A percentile compares a stretch with the other conserved stretches of the same genome.
phyloP scores from a whole-genome alignment of 129 eudicot species.

The Lactuca saligna region DNA sequence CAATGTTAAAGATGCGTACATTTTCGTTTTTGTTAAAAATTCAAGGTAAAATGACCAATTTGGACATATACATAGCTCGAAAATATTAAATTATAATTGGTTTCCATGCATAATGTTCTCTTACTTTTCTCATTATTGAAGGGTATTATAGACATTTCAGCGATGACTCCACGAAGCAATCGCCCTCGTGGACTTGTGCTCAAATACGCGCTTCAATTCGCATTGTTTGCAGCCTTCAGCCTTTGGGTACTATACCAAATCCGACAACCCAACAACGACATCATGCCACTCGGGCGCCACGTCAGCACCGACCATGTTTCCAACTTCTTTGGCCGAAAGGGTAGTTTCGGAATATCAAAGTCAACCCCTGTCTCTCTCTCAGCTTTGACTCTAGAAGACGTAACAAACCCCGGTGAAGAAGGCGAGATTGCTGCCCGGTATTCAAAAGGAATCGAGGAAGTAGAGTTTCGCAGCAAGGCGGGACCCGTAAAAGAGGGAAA shows the following conservation, averaged over 20 bases:
- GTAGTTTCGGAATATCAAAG: conserved; percentile 19
- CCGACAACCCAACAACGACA: conserved; percentile 17
- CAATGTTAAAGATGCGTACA: too few relatives aligned
- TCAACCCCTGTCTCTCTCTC: conserved; percentile 18
- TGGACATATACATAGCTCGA: conserved; percentile 19
- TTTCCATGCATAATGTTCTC: neutral
- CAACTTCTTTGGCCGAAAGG: conserved; percentile 30
- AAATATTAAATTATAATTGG: neutral
- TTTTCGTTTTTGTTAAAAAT: neutral
- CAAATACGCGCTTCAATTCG: conserved; percentile 23
- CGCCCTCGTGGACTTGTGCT: conserved; percentile 12
- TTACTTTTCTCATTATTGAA: neutral
- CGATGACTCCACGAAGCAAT: conserved; percentile 34
- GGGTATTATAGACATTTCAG: neutral
- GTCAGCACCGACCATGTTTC: conserved; percentile 21
- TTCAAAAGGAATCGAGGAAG: conserved; percentile 30
- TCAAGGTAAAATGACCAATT: conserved; percentile 6
- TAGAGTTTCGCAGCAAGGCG: conserved; percentile 22
- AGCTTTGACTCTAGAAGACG: conserved; percentile 35
- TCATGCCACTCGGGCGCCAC: neutral
- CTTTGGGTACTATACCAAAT: conserved; percentile 40
- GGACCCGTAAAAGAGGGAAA: conserved; percentile 17
- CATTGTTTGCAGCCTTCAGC: conserved; percentile 35
- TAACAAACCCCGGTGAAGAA: conserved; percentile 30
- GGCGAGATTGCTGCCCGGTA: conserved; percentile 32